A percentile compares a stretch with the other conserved stretches of the same genome.
phyloP scores from a whole-genome alignment of 331 rosid genomes.

The Saraca asoca region DNA sequence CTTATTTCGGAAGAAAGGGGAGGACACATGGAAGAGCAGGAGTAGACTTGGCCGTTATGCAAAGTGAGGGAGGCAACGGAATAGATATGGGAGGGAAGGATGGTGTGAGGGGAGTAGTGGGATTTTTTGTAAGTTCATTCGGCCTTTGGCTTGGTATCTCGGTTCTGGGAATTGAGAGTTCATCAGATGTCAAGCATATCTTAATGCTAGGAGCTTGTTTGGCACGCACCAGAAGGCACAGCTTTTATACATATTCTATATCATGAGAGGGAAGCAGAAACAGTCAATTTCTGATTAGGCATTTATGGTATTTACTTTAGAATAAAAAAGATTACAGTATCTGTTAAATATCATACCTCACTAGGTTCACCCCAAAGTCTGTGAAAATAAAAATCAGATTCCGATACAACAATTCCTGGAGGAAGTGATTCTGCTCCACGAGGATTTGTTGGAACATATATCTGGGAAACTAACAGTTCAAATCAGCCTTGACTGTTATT shows the following conservation, averaged over 20 bases:
- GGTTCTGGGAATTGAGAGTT: no score
- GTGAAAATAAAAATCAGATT: slow-evolving; percentile 78
- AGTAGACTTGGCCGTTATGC: no score
- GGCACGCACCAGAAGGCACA: not conserved
- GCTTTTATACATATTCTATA: slow-evolving; percentile 26
- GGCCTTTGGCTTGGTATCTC: no score
- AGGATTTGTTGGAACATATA: slow-evolving; percentile 84
- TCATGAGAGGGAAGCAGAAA: slow-evolving; percentile 19
- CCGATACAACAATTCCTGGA: slow-evolving; percentile 79
- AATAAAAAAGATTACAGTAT: not conserved
- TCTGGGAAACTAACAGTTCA: slow-evolving; percentile 49
- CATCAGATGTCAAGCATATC: not conserved
- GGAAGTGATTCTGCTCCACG: slow-evolving; percentile 90
- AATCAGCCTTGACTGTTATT: slow-evolving; percentile 17
- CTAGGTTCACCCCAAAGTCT: slow-evolving; percentile 96
- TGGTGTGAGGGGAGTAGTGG: no score
- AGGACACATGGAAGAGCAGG: no score
- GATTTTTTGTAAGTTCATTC: no score
- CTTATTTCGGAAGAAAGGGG: no score
- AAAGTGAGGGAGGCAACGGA: no score
- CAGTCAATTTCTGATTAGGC: not conserved
- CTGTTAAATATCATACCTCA: slow-evolving; percentile 62
- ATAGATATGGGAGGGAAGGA: no score
- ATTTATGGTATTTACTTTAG: no score
- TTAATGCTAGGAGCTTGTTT: not conserved